phyloP scores from a whole-genome alignment of 2,329 filamentous ascomycete genomes.

The Ilyonectria sp. region DNA sequence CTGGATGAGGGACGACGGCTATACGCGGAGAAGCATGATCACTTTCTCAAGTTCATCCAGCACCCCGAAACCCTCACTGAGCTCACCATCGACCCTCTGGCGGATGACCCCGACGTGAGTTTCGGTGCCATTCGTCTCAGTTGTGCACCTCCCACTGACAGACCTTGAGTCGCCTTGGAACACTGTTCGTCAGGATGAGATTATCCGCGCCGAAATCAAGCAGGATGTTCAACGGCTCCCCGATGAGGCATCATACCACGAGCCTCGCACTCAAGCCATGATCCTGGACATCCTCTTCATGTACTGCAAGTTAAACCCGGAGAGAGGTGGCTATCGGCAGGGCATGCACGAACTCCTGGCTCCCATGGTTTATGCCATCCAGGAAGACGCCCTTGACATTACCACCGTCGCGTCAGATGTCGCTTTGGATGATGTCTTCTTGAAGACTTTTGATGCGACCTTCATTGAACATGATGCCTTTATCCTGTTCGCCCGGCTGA shows the following conservation, averaged over 20 bases:
- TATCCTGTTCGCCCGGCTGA: conserved; percentile 85
- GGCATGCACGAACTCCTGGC: conserved; percentile 98
- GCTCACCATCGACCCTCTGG: conserved; percentile 84
- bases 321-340: conserved; percentile 91
- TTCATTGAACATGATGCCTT: conserved; percentile 95
- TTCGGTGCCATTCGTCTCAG: not conserved
- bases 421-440: conserved; percentile 67
- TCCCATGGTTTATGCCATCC: conserved; percentile 87
- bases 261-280: conserved; percentile 82
- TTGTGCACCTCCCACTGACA: conserved; percentile 27
- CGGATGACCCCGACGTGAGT: conserved; percentile 78
- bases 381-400: conserved; percentile 82
- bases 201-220: conserved; percentile 87
- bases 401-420: conserved; percentile 51
- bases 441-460: conserved; percentile 77
- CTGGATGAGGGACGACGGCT: conserved; percentile 78
- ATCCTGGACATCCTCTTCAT: conserved; percentile 93
- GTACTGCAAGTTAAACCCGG: conserved; percentile 92
- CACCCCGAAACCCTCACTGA: conserved; percentile 84
- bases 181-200: conserved; percentile 86
- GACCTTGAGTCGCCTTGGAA: conserved; percentile 87
- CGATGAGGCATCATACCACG: conserved; percentile 91
- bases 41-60: conserved; percentile 86
- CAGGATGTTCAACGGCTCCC: conserved; percentile 96
- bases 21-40: conserved; percentile 80